Evolutionary conservation across 179 eudicot genomes (phyloP).

Genomic region (Spergularia azorica): DNA sequence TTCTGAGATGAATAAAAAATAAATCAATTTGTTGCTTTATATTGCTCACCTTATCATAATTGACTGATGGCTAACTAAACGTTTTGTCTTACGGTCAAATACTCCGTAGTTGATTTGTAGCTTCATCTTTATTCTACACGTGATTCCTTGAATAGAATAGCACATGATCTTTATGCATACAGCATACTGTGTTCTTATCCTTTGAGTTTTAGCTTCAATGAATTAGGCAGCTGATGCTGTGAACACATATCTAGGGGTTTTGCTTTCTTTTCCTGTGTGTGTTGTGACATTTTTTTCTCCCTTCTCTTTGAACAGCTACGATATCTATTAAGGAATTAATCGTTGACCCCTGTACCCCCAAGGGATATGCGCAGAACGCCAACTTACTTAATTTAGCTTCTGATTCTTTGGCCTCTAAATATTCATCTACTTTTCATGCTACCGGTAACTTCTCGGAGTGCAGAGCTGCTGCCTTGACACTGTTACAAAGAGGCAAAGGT

Average conservation of each 20-base stretch:
- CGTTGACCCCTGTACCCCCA: constrained; percentile 86
- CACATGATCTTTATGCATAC: not conserved
- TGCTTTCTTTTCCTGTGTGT: not conserved
- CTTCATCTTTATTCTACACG: not conserved
- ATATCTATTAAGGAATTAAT: constrained; percentile 38
- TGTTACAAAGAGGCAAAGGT: constrained; percentile 80
- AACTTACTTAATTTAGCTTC: constrained; percentile 40
- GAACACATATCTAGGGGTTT: not conserved
- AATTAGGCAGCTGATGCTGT: not conserved
- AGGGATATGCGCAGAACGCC: constrained; percentile 54
- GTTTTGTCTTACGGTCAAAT: not conserved
- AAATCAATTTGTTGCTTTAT: not conserved
- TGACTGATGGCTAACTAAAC: not conserved
- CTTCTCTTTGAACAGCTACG: constrained; percentile 41
- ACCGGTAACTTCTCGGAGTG: constrained; percentile 87
- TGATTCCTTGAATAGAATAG: not conserved
- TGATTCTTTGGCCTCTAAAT: constrained; percentile 43
- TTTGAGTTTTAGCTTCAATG: not conserved
- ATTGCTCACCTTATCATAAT: not conserved
- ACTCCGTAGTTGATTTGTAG: no score
- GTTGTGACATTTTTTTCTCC: not conserved
- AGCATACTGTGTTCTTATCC: not conserved
- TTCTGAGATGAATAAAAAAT: not conserved
- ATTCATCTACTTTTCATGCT: constrained; percentile 54
- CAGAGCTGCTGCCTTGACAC: constrained; percentile 71